Percentiles rank a stretch among this genome's conserved stretches.
phyloP scores from a whole-genome alignment of 148 eudicot genomes.

The Rhododendron simsii region DNA sequence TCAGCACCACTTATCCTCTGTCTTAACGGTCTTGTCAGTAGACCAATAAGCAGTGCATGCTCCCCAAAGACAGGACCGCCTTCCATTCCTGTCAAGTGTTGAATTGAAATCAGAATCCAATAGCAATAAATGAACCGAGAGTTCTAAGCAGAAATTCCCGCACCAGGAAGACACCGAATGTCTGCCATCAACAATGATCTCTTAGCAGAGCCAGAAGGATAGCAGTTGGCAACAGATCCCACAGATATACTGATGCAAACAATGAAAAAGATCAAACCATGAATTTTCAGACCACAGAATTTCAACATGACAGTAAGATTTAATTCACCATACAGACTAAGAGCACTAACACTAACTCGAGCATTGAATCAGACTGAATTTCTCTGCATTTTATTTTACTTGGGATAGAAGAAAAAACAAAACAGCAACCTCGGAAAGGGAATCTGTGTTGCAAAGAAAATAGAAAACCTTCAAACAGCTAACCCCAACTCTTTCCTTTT shows the following conservation, averaged over 20 bases:
- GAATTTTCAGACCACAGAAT: background rate
- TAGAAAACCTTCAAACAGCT: background rate
- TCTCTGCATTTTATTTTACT: background rate
- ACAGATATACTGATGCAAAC: constrained; percentile 59
- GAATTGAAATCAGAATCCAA: constrained; percentile 7
- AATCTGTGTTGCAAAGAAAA: background rate
- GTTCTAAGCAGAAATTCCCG: constrained; percentile 6
- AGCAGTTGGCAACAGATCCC: constrained; percentile 80
- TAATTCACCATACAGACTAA: background rate
- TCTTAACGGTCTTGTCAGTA: constrained; percentile 71
- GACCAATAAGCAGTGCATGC: constrained; percentile 60
- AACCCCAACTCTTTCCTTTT: background rate
- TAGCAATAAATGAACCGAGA: constrained; percentile 8
- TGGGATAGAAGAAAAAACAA: background rate
- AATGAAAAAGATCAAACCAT: constrained; percentile 11
- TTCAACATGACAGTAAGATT: background rate
- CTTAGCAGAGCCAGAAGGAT: constrained; percentile 46
- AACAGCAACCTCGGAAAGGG: background rate
- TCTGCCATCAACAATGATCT: constrained; percentile 86
- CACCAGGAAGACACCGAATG: constrained; percentile 97
- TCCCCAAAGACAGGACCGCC: constrained; percentile 82
- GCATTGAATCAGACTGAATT: background rate
- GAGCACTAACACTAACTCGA: background rate
- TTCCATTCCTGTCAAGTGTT: constrained; percentile 73
- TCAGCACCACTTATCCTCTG: constrained; percentile 83